A percentile compares a stretch with the other conserved stretches of the same genome.
Evolutionary conservation across 345 rosid species (phyloP).

Genomic region (Salix purpurea): DNA sequence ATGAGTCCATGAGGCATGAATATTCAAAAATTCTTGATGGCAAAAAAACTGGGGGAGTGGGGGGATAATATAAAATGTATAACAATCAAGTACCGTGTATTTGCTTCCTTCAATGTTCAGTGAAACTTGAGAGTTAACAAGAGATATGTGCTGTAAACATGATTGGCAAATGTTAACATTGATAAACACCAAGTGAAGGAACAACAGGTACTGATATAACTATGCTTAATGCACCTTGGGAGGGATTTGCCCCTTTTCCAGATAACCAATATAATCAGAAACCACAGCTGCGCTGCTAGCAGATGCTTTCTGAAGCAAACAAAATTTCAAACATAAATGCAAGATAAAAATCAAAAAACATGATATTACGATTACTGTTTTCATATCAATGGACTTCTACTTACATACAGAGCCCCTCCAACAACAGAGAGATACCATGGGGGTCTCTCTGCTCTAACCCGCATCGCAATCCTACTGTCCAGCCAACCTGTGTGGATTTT

Average conservation of each 20-base stretch:
- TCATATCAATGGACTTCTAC: slow-evolving; percentile 21
- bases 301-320: slow-evolving; percentile 77
- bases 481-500: slow-evolving; percentile 99
- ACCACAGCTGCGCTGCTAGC: slow-evolving; percentile 93
- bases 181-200: slow-evolving; percentile 11
- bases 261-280: slow-evolving; percentile 95
- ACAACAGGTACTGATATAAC: not conserved
- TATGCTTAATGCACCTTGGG: slow-evolving; percentile 64
- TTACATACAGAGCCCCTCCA: slow-evolving; percentile 95
- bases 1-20: slow-evolving; percentile 4
- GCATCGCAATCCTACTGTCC: slow-evolving; percentile 99
- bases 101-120: slow-evolving; percentile 99
- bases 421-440: slow-evolving; percentile 99
- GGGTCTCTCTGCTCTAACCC: slow-evolving; percentile 99
- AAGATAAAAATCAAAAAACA: not conserved
- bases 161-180: slow-evolving; percentile 14
- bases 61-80: not conserved
- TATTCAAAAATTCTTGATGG: not conserved
- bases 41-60: not conserved
- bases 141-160: slow-evolving; percentile 84
- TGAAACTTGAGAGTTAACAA: slow-evolving; percentile 91
- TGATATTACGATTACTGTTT: not conserved
- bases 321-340: slow-evolving; percentile 7
- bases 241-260: slow-evolving; percentile 99
- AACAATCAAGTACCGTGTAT: slow-evolving; percentile 55